Base-by-base conservation (phyloP, 2,329 filamentous ascomycete species). In the Fusarium denticulatum region DNA sequence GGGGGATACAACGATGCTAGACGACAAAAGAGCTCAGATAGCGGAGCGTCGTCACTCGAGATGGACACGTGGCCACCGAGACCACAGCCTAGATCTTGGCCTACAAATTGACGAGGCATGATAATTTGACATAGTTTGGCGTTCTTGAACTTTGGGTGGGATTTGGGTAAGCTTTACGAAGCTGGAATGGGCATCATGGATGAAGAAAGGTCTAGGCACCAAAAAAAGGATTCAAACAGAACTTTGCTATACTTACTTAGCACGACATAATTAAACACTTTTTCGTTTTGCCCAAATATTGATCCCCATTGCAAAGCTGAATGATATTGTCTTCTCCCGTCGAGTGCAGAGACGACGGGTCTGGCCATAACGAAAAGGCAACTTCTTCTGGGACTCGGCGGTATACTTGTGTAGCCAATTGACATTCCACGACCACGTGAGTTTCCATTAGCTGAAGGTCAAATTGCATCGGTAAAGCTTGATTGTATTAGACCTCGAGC, bases 1-100 rank as follows among this genome's bases (percentile, higher is more conserved):
- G 34, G 45, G 10, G 71, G 69, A 3, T 76, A 67, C 22, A 63
- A 61, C 18, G 62, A 69, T 20, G 26, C 63, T 20, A 64, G 63
- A 43, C 69, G 52, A 20, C 68, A 75, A 22, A 77, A 77, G 60
- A 67, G 71, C 43, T 57, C 58, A 20, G 61, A 74, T 20, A 76
- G 73, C 14, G 69, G 63, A 24, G 50, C 47, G 18, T 77, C 76
- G 12, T 74, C 71, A 20, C 60, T 78, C 24, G 76, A 78, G 60
- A 70, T 78, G 75, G 64, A 75, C 18, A 63, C 75, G 22, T 78
- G 75, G 76, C 68, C 74, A 15, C 57, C 53, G 3, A 64, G 64
- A 40, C 68, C 75, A 24, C 72, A 76, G 10, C 72, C 72, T 8
- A 75, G 58, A 26, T 75, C 69, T n/a, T 74, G 72, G 72, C 72